Conservation (phyloP, 1,284 basidiomycete genomes). For the Ceratobasidium sp. region DNA sequence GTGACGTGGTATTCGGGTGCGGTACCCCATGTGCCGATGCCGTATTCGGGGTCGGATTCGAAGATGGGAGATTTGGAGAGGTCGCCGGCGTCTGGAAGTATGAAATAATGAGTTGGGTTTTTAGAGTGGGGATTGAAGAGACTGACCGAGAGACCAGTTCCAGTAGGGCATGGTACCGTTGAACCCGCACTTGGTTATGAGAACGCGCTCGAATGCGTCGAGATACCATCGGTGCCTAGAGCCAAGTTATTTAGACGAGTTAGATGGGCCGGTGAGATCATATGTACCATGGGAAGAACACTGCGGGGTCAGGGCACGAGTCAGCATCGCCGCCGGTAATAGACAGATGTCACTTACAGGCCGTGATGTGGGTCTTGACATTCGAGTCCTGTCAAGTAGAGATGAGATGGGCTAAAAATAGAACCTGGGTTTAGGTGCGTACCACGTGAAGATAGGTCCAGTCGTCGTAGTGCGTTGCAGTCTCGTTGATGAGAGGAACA, state of each 20-base stretch:
- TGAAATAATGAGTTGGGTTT: neutral
- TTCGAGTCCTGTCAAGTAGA: conserved; percentile 10
- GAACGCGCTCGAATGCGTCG: conserved; percentile 32
- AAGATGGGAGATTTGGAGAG: conserved; percentile 42
- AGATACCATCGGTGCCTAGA: conserved; percentile 39
- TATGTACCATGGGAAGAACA: conserved; percentile 40
- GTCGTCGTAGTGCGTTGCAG: conserved; percentile 34
- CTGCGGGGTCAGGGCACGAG: neutral
- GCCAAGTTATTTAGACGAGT: neutral
- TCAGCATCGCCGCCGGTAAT: neutral
- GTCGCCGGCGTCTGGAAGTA: conserved; percentile 34
- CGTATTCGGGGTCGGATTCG: conserved; percentile 32
- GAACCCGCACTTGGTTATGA: conserved; percentile 33
- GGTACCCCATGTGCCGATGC: conserved; percentile 33
- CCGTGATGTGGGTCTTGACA: conserved; percentile 35
- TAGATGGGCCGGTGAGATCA: neutral
- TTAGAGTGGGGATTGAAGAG: too few relatives aligned
- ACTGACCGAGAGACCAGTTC: conserved; percentile 37
- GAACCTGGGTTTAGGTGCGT: neutral
- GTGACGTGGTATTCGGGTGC: conserved; percentile 30
- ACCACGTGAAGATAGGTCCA: conserved; percentile 33
- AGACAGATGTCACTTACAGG: conserved; percentile 2
- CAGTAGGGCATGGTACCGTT: conserved; percentile 41
- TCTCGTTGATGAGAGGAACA: conserved; percentile 16
- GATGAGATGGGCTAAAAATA: neutral